These are phyloP conservation scores for Porcisia hertigi DNA, from an alignment of 208 protist species.

Conservation along the genomic window DNA sequence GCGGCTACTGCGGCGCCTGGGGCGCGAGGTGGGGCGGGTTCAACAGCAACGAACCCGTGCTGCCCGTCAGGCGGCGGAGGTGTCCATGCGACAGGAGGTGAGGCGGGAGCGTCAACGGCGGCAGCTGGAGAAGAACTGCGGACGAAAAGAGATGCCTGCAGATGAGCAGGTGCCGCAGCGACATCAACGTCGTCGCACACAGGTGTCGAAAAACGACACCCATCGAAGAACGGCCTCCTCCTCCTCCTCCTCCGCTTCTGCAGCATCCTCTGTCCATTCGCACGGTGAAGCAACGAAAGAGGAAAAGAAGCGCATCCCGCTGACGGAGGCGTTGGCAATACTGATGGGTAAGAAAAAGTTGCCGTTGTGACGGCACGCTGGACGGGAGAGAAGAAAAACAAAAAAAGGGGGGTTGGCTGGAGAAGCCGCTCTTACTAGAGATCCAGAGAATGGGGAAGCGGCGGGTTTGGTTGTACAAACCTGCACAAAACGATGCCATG, in stretches of 20 bases:
- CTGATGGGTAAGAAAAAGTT: constrained; percentile 44
- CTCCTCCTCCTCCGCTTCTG: constrained; percentile 6
- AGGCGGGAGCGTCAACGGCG: constrained; percentile 28
- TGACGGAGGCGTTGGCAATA: constrained; percentile 49
- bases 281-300: not conserved
- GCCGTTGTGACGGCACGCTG: not conserved
- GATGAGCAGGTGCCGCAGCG: not conserved
- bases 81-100: constrained; percentile 37
- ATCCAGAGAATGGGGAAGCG: not conserved
- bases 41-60: constrained; percentile 8
- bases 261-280: not conserved
- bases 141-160: constrained; percentile 7
- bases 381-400: no score
- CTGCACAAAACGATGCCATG: no score
- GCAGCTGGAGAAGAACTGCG: constrained; percentile 13
- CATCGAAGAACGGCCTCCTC: constrained; percentile 4
- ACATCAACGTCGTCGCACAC: constrained; percentile 4
- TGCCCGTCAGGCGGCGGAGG: constrained; percentile 35
- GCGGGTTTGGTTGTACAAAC: no score
- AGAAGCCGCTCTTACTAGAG: not conserved
- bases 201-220: not conserved
- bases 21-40: constrained; percentile 11
- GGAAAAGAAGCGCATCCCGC: constrained; percentile 28
- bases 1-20: constrained; percentile 17
- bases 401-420: no score